Evolutionary conservation across 768 basidiomycete species (phyloP).

Genomic region (Pisolithus albus): DNA sequence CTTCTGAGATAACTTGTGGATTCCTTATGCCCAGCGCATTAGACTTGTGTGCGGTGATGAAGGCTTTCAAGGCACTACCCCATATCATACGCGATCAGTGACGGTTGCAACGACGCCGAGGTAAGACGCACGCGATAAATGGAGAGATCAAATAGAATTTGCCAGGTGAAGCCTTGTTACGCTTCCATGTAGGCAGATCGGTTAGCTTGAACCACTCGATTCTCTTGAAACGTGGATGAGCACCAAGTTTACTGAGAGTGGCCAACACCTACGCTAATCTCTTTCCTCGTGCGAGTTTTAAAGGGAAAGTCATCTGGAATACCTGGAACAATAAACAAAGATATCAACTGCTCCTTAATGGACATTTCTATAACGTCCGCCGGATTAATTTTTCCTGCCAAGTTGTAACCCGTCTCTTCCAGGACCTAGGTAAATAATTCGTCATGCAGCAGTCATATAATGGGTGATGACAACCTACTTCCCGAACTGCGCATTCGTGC

Average conservation of each 20-base stretch:
- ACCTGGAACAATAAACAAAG: constrained; percentile 82
- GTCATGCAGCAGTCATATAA: constrained; percentile 1
- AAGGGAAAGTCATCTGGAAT: constrained; percentile 86
- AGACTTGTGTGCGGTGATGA: constrained; percentile 60
- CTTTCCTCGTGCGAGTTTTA: constrained; percentile 91
- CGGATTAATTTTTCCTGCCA: constrained; percentile 58
- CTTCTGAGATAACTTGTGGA: constrained; percentile 28
- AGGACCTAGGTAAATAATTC: constrained; percentile 56
- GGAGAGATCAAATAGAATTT: constrained; percentile 95
- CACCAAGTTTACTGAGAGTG: constrained; percentile 5
- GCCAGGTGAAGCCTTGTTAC: constrained; percentile 57
- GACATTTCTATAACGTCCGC: constrained; percentile 74
- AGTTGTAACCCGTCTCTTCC: constrained; percentile 95
- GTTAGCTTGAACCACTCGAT: constrained; percentile 92
- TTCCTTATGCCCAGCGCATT: constrained; percentile 30
- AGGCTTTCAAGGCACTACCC: constrained; percentile 44
- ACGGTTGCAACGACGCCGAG: neutral
- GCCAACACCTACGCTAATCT: constrained; percentile 76
- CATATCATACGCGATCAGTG: constrained; percentile 1
- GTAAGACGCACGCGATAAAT: constrained; percentile 67
- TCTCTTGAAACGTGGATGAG: constrained; percentile 52
- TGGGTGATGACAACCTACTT: constrained; percentile 46
- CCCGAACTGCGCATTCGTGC: constrained; percentile 81
- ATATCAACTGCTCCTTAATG: constrained; percentile 86
- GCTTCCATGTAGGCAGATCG: constrained; percentile 92